A percentile compares a stretch with the other conserved stretches of the same genome.
These are phyloP conservation scores for Puccinia brachypodii DNA, from an alignment of 1,284 basidiomycete genomes.

Conservation along the genomic window DNA sequence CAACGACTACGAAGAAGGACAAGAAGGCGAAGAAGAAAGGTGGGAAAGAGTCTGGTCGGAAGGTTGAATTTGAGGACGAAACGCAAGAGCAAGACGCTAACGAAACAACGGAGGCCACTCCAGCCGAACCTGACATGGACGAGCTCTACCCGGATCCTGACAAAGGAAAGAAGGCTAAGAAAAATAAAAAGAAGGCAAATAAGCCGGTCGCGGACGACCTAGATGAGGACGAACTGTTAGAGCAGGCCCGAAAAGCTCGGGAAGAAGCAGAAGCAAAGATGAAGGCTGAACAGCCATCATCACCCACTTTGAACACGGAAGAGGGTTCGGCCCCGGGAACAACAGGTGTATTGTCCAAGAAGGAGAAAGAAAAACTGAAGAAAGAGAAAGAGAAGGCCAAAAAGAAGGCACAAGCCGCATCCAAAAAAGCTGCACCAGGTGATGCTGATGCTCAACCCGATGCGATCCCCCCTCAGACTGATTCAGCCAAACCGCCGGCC, in stretches of 20 bases:
- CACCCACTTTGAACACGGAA: slow-evolving; percentile 51
- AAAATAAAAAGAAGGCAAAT: slow-evolving; percentile 28
- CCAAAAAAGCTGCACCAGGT: slow-evolving; percentile 65
- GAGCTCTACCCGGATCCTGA: slow-evolving; percentile 39
- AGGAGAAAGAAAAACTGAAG: slow-evolving; percentile 90
- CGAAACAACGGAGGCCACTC: neutral
- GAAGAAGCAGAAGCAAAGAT: slow-evolving; percentile 41
- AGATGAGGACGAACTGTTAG: slow-evolving; percentile 42
- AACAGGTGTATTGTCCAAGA: slow-evolving; percentile 73
- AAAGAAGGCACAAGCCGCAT: slow-evolving; percentile 88
- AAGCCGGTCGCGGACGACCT: slow-evolving; percentile 23
- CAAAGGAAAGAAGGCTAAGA: slow-evolving; percentile 30
- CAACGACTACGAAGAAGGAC: slow-evolving; percentile 19
- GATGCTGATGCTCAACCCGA: slow-evolving; percentile 52
- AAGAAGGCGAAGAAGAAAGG: slow-evolving; percentile 21
- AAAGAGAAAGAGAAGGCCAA: slow-evolving; percentile 94
- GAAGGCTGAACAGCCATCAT: slow-evolving; percentile 3
- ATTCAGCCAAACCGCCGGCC: slow-evolving; percentile 47
- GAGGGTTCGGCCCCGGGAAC: slow-evolving; percentile 58
- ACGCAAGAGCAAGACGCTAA: neutral
- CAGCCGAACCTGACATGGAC: slow-evolving; percentile 24
- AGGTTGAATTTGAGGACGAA: slow-evolving; percentile 2
- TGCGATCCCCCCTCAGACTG: slow-evolving; percentile 52
- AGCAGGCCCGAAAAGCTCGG: slow-evolving; percentile 40
- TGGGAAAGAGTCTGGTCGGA: neutral